Percentiles rank a stretch among this genome's conserved stretches.
Conservation (phyloP, 495 filamentous ascomycete genomes). For the Aspergillus sclerotiicarbonarius region DNA sequence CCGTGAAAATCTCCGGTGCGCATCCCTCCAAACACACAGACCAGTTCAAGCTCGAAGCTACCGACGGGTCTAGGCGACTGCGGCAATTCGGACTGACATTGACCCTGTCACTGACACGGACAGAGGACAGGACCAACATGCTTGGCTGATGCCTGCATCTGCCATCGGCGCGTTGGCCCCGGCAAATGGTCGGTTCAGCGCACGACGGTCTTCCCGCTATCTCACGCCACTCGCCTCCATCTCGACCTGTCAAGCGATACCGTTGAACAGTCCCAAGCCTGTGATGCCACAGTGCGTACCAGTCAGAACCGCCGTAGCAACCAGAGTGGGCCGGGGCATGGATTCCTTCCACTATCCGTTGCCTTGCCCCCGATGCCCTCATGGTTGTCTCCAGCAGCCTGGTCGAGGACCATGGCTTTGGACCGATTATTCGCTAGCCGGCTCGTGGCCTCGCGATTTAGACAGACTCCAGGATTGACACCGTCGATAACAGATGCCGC, state of each 20-base stretch:
- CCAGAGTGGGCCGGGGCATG: slow-evolving; percentile 7
- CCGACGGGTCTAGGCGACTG: not conserved
- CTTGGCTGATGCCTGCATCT: slow-evolving; percentile 15
- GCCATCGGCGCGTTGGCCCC: too few relatives aligned
- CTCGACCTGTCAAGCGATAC: slow-evolving; percentile 25
- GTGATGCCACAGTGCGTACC: slow-evolving; percentile 7
- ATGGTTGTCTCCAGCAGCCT: not conserved
- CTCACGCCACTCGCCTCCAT: slow-evolving; percentile 23
- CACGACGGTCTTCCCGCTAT: slow-evolving; percentile 22
- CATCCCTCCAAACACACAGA: slow-evolving; percentile 15
- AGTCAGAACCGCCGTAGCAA: slow-evolving; percentile 1
- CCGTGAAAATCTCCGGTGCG: slow-evolving; percentile 16
- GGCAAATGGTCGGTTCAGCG: slow-evolving; percentile 10
- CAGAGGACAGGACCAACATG: not conserved
- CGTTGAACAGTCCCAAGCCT: slow-evolving; percentile 8
- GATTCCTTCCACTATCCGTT: not conserved
- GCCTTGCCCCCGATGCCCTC: not conserved
- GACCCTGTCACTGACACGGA: not conserved
- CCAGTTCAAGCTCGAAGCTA: slow-evolving; percentile 18
- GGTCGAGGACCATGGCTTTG: not conserved
- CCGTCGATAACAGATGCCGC: not conserved
- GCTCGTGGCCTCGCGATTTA: slow-evolving; percentile 1
- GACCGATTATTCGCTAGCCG: not conserved
- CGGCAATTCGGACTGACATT: not conserved
- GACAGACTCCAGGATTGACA: not conserved